Evolutionary conservation across 2,329 filamentous ascomycete species (phyloP), one percentile per base, ranked within the genome.

Genomic region (Cordyceps tenuipes): DNA sequence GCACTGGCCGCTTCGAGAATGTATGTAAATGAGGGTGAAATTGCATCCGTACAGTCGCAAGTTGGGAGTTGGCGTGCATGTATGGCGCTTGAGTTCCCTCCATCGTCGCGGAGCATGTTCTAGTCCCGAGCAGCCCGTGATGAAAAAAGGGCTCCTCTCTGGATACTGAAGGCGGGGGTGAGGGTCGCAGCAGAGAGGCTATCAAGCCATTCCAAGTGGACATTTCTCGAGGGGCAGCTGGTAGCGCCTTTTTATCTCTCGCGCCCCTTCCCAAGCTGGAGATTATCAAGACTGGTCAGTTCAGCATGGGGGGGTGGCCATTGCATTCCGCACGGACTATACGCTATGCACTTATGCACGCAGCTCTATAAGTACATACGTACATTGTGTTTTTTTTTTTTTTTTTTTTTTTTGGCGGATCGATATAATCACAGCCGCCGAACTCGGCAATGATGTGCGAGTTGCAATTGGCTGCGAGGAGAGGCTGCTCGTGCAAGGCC

Each of bases 241-340:
- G 17, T 56, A 48, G 41, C 36, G 34, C 52, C 34, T 36, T 43
- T 17, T 43, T 43, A 17, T n/a, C 43, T 56, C 7, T 48, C 3
- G 10, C 3, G 10, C 21, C 34, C 46, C 29, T 34, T 43, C 46
- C 17, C 7, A 43, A 8, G 43, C 34, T 17, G 55, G 21, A 57
- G 47, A 57, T 57, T 56, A 48, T 13, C 17, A 4, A 50, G 17
- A 17, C 43, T 47, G 53, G 13, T 23, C 41, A 23, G 53, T 31
- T 43, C 2, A 56, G 19, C 41, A 46, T 46, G 53, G 53, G 53
- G 53, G n/a, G 13, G 46, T 50, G 36, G 55, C 15, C 55, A 41
- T 41, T 47, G n/a, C 23, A 44, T 44, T 12, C 23, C 47, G 56
- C 56, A 58, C 56, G 47, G 56, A 58, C 56, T 31, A 21, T 43